Conservation (phyloP, 768 basidiomycete species). For the Tulasnella sp. region DNA sequence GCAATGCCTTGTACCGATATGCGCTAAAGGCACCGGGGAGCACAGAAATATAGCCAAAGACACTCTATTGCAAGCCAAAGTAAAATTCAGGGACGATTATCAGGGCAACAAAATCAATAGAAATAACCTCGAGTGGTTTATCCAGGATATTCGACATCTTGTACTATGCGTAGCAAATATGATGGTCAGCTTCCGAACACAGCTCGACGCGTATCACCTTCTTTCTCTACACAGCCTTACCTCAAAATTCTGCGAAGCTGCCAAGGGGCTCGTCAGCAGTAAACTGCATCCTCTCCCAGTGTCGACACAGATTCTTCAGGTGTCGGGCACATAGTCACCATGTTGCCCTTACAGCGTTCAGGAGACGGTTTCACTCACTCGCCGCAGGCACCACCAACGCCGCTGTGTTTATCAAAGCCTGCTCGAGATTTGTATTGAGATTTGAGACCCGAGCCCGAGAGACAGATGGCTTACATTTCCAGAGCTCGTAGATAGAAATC, state of each 20-base stretch:
- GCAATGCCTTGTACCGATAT: constrained; percentile 28
- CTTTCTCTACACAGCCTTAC: constrained; percentile 26
- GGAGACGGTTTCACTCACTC: constrained; percentile 40
- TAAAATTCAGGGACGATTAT: background rate
- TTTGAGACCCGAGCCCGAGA: background rate
- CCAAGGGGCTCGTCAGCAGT: constrained; percentile 60
- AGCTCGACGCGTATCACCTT: background rate
- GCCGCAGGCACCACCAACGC: constrained; percentile 92
- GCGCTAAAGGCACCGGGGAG: constrained; percentile 34
- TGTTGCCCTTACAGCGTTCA: background rate
- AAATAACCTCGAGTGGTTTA: constrained; percentile 74
- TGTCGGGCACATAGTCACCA: background rate
- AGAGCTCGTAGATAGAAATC: constrained; percentile 90
- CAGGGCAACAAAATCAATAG: background rate
- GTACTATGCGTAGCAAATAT: constrained; percentile 38
- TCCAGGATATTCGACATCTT: constrained; percentile 96
- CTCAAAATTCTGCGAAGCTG: constrained; percentile 95
- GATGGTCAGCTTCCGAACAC: background rate
- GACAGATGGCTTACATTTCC: constrained; percentile 56
- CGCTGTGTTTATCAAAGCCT: constrained; percentile 68
- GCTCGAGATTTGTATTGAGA: constrained; percentile 6
- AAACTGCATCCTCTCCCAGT: constrained; percentile 61
- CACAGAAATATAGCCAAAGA: constrained; percentile 32
- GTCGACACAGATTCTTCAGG: constrained; percentile 64
- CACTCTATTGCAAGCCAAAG: constrained; percentile 75